A percentile compares a stretch with the other conserved stretches of the same genome.
Evolutionary conservation across 176 grass and related monocot species (phyloP).

Genomic region (Guadua angustifolia): DNA sequence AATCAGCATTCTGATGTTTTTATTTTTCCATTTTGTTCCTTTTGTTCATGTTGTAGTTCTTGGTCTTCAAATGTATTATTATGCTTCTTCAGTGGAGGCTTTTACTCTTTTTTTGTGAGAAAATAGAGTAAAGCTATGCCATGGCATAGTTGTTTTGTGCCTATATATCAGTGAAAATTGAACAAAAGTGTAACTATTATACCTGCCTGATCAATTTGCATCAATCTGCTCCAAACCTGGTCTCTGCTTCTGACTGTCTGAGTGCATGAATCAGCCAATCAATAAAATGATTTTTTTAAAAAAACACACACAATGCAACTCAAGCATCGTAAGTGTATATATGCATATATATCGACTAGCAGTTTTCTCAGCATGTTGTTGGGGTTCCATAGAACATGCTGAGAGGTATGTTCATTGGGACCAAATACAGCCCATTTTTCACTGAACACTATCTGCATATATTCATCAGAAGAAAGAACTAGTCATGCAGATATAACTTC

Average conservation of each 20-base stretch:
- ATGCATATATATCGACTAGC: background rate
- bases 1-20: slow-evolving; percentile 25
- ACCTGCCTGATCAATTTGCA: background rate
- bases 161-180: slow-evolving; percentile 33
- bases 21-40: background rate
- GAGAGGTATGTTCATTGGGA: background rate
- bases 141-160: slow-evolving; percentile 48
- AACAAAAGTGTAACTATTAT: slow-evolving; percentile 27
- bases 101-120: slow-evolving; percentile 28
- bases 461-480: background rate
- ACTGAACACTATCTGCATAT: background rate
- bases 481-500: background rate
- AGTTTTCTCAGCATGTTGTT: background rate
- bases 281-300: background rate
- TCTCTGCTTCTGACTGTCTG: slow-evolving; percentile 7
- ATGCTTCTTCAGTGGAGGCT: slow-evolving; percentile 24
- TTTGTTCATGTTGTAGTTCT: background rate
- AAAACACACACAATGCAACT: background rate
- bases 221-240: slow-evolving; percentile 18
- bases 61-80: slow-evolving; percentile 29
- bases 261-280: background rate
- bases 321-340: background rate
- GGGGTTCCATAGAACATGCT: background rate
- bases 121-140: slow-evolving; percentile 48
- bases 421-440: background rate